Percentiles rank a stretch among this genome's conserved stretches.
Conservation (phyloP, 208 protist genomes). For the Acanthamoeba comandoni region DNA sequence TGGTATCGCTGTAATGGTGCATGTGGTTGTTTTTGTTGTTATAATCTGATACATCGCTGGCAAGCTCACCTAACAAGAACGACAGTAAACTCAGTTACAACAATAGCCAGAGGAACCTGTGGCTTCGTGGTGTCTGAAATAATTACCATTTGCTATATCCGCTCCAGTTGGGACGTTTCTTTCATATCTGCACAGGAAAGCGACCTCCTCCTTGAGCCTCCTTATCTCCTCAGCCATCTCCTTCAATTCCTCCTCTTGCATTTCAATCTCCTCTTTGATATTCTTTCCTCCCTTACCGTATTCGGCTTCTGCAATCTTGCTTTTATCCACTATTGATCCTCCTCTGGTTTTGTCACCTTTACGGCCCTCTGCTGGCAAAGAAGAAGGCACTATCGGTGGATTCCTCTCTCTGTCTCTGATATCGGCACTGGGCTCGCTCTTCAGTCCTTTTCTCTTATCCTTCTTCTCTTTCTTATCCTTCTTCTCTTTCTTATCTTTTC, state of each 20-base stretch:
- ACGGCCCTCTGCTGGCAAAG: conserved; percentile 4
- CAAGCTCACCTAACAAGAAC: too few species aligned
- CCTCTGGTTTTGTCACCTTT: not conserved
- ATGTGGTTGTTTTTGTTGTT: too few species aligned
- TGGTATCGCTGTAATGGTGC: too few species aligned
- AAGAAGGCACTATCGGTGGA: not conserved
- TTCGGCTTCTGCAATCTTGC: not conserved
- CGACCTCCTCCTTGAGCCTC: conserved; percentile 34
- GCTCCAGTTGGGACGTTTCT: not conserved
- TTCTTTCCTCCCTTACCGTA: not conserved
- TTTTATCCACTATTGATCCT: not conserved
- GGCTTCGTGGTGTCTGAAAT: too few species aligned
- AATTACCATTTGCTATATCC: too few species aligned
- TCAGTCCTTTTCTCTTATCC: not conserved
- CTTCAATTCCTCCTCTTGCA: conserved; percentile 23
- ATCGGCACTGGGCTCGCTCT: not conserved
- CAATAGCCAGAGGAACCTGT: too few species aligned
- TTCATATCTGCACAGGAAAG: conserved; percentile 9
- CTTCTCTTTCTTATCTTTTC: not conserved
- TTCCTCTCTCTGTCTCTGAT: not conserved
- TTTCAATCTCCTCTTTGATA: conserved; percentile 24
- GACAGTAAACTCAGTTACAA: too few species aligned
- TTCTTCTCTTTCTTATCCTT: not conserved
- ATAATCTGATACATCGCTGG: too few species aligned
- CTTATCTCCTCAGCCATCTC: conserved; percentile 44